Conservation (phyloP, 352 stramenopile species). For the Phytophthora hibernalis region DNA sequence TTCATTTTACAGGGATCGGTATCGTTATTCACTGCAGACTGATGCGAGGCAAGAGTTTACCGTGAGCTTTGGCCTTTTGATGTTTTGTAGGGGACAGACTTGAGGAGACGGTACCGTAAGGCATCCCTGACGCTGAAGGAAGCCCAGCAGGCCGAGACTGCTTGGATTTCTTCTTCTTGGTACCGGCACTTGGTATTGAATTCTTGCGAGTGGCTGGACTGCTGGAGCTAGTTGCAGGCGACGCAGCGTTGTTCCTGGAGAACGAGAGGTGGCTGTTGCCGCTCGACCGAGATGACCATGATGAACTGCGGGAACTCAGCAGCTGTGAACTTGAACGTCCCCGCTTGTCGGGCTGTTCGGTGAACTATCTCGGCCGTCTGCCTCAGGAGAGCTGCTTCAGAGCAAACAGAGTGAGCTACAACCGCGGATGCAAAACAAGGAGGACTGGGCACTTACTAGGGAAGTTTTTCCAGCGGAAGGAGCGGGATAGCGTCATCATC, state of each 20-base stretch:
- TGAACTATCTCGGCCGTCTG: conserved; percentile 25
- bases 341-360: conserved; percentile 21
- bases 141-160: conserved; percentile 24
- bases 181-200: conserved; percentile 5
- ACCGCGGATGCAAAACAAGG: background rate
- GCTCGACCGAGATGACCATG: conserved; percentile 24
- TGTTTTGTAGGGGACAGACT: conserved; percentile 33
- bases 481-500: conserved; percentile 65
- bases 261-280: conserved; percentile 19
- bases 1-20: conserved; percentile 8
- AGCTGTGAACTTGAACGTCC: conserved; percentile 19
- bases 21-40: conserved; percentile 22
- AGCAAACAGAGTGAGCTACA: conserved; percentile 11
- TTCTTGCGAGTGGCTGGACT: conserved; percentile 28
- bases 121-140: conserved; percentile 18
- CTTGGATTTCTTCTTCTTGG: conserved; percentile 39
- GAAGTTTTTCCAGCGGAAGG: conserved; percentile 61
- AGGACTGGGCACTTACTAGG: conserved; percentile 35
- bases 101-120: conserved; percentile 7
- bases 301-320: conserved; percentile 21
- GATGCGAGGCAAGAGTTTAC: conserved; percentile 39
- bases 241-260: conserved; percentile 34
- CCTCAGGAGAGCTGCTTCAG: conserved; percentile 30
- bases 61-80: conserved; percentile 29
- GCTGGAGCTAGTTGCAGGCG: conserved; percentile 12